Evolutionary conservation across 1,139 yeast genomes (phyloP), one percentile per base, ranked within the genome.

Genomic region (Yamadazyma triangularis): DNA sequence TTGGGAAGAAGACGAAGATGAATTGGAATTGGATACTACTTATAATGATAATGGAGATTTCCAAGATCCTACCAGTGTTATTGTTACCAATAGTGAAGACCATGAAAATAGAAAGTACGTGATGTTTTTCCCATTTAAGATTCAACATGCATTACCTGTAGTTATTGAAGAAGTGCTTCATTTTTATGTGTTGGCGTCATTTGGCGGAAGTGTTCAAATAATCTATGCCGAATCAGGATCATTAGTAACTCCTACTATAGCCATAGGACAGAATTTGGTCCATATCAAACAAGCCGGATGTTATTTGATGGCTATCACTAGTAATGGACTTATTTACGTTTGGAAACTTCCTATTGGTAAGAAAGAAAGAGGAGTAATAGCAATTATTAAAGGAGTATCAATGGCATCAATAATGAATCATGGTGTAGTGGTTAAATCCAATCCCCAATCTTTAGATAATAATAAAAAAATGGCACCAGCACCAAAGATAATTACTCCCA

Each of bases 131-230:
- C 73, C 73, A 1, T 66, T 41, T 42, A 57, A 58, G 32, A 60
- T 69, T 13, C 74, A 68, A 36, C 72, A 68, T 36, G 61, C 60
- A 1, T 35, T 60, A 5, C 70, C 70, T 4, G 42, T 65, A 6
- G 40, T 60, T 5, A 34, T 58, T 9, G 54, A 58, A 15, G 47
- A 45, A 2, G 39, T 35, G 5, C 47, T 67, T 19, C 45, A 45
- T 13, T 70, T 56, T 36, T 68, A 73, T 65, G 73, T 66, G 11
- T 56, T 89, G 22, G 77, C 82, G 3, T 77, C 95, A 0, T 87
- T 91, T 15, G 73, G 77, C 28, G 87, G 88, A 1, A 70, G 77
- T 4, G 41, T 77, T 3, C 85, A 83, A 49, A 73, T 95, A 61
- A 72, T 93, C 0, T 71, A 79, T 9, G 75, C 84, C 1, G 73